A percentile compares a stretch with the other conserved stretches of the same genome.
These are phyloP conservation scores for Actinidia polygama DNA, from an alignment of 179 eudicot genomes.

Conservation along the genomic window DNA sequence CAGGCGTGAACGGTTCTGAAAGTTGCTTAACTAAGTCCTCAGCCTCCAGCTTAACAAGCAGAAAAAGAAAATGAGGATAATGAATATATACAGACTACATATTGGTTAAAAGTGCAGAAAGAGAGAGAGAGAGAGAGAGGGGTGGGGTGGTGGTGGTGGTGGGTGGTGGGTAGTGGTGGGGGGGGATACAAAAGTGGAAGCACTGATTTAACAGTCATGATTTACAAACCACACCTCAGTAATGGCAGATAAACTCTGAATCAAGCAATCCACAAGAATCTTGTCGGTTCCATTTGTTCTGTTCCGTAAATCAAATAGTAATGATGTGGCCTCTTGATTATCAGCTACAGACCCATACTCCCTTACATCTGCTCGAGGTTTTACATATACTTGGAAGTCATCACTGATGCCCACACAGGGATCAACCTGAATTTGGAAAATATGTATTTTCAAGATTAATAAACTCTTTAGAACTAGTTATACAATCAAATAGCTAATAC, in stretches of 20 bases:
- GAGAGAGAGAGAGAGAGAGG: neutral
- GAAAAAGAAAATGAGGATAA: neutral
- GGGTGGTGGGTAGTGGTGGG: neutral
- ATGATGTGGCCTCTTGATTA: neutral
- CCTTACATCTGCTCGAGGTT: conserved; percentile 13
- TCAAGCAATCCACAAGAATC: neutral
- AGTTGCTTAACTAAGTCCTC: conserved; percentile 68
- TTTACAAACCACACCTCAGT: conserved; percentile 6
- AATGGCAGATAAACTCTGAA: neutral
- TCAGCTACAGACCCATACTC: conserved; percentile 1
- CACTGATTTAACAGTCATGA: neutral
- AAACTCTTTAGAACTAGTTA: neutral
- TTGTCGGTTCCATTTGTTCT: neutral
- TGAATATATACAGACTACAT: neutral
- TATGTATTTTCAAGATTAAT: neutral
- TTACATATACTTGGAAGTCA: neutral
- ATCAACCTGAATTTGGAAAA: conserved; percentile 16
- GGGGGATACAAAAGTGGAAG: neutral
- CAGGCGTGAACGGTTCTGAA: conserved; percentile 69
- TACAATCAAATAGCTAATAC: too few species aligned
- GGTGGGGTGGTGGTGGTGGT: neutral
- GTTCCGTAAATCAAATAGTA: neutral
- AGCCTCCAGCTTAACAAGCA: conserved; percentile 52
- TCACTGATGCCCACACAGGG: neutral
- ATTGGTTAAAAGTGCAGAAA: neutral